These are phyloP conservation scores for Ustilago shanxiensis DNA, from an alignment of 1,284 basidiomycete genomes.

Conservation along the genomic window DNA sequence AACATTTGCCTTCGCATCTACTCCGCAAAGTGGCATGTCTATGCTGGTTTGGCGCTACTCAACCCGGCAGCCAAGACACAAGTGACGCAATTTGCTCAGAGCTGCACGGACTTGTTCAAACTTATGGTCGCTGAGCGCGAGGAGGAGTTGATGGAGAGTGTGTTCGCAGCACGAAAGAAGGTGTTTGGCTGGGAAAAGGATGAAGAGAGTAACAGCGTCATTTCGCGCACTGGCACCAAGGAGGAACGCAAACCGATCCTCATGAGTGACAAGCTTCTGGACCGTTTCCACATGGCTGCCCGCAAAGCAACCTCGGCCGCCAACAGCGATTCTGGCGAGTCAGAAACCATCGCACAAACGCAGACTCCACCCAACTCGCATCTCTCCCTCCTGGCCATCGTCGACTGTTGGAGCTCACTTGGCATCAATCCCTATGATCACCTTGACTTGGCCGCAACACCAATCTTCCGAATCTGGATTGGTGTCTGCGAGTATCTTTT, in stretches of 20 bases:
- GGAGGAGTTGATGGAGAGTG: constrained; percentile 74
- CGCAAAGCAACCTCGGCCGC: constrained; percentile 65
- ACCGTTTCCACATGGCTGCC: constrained; percentile 85
- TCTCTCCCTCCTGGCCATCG: constrained; percentile 95
- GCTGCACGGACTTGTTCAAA: constrained; percentile 91
- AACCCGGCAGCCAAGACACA: constrained; percentile 92
- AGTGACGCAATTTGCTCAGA: constrained; percentile 87
- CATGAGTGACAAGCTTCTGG: constrained; percentile 85
- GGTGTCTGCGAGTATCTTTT: constrained; percentile 97
- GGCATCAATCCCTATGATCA: constrained; percentile 90
- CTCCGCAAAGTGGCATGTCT: constrained; percentile 98
- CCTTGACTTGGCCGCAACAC: constrained; percentile 92
- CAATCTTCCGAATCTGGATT: constrained; percentile 95
- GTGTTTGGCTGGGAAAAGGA: constrained; percentile 78
- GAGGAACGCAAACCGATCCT: constrained; percentile 78
- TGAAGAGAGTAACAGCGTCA: constrained; percentile 55
- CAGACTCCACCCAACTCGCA: constrained; percentile 81
- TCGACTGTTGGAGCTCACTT: constrained; percentile 94
- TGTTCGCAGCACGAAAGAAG: constrained; percentile 80
- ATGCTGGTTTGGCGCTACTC: constrained; percentile 94
- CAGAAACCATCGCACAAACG: constrained; percentile 4
- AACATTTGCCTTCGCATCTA: constrained; percentile 93
- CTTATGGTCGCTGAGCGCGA: constrained; percentile 89
- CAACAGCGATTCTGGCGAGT: constrained; percentile 27
- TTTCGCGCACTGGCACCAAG: constrained; percentile 44